Percentiles rank a stretch among this genome's conserved stretches.
These are phyloP conservation scores for Coemansia sp. DNA, from an alignment of 192 early-diverging fungal genomes.

Conservation along the genomic window DNA sequence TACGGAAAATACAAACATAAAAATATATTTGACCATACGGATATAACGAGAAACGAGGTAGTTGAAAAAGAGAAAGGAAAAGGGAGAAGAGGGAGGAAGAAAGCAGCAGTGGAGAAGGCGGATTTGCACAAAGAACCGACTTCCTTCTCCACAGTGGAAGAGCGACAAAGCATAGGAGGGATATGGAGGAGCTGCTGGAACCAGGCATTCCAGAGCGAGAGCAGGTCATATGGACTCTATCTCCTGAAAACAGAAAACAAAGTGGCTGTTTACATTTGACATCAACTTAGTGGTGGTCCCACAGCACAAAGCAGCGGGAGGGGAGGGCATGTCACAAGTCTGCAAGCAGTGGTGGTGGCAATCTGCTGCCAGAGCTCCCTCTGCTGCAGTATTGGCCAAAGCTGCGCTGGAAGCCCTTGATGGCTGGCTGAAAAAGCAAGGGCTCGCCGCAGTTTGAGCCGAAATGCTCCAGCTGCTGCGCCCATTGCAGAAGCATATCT, in stretches of 20 bases:
- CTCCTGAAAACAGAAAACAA: too few relatives aligned
- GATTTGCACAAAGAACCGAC: too few relatives aligned
- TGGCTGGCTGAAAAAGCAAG: conserved; percentile 44
- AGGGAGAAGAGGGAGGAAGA: not conserved
- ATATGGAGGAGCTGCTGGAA: too few relatives aligned
- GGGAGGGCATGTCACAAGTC: not conserved
- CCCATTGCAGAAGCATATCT: conserved; percentile 82
- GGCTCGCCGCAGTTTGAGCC: conserved; percentile 28
- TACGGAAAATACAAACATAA: too few relatives aligned
- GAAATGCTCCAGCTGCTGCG: conserved; percentile 40
- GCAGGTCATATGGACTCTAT: too few relatives aligned
- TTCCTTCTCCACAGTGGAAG: too few relatives aligned
- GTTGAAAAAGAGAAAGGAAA: not conserved
- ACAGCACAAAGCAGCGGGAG: not conserved
- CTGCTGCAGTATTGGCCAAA: conserved; percentile 27
- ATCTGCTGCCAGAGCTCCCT: conserved; percentile 4
- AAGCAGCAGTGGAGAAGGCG: too few relatives aligned
- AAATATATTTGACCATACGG: not conserved
- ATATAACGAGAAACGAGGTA: not conserved
- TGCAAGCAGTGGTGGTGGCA: conserved; percentile 8
- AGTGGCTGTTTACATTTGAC: too few relatives aligned
- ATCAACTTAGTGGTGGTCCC: too few relatives aligned
- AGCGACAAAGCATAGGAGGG: too few relatives aligned
- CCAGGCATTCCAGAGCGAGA: too few relatives aligned
- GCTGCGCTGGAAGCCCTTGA: conserved; percentile 45